Conservation (phyloP, 345 rosid species). For the Salix dunnii region DNA sequence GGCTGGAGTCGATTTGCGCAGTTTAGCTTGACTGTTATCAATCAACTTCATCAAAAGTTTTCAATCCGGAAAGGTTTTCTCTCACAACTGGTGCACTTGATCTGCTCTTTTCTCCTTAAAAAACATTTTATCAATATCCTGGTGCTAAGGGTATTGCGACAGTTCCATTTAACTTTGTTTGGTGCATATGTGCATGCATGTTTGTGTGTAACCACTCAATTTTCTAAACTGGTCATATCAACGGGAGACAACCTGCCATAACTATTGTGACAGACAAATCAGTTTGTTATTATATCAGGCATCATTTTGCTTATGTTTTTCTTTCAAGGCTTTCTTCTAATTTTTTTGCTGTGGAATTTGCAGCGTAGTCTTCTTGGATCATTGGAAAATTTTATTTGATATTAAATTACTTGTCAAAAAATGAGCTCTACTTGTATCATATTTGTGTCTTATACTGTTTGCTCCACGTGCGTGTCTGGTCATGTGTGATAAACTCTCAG, state of each 20-base stretch:
- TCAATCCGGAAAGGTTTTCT: constrained; percentile 35
- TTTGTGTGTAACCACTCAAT: neutral
- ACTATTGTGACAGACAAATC: neutral
- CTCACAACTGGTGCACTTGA: neutral
- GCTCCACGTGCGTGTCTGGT: neutral
- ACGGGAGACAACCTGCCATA: neutral
- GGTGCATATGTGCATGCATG: neutral
- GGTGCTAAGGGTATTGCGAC: neutral
- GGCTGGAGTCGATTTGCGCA: constrained; percentile 52
- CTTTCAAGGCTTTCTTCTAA: neutral
- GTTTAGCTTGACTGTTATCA: constrained; percentile 37
- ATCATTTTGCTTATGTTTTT: neutral
- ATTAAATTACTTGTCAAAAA: neutral
- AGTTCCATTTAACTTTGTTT: neutral
- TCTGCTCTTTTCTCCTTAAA: neutral
- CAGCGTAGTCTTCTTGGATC: neutral
- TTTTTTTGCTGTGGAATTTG: neutral
- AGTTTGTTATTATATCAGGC: neutral
- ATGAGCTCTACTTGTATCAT: neutral
- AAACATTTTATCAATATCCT: neutral
- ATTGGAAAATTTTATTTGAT: neutral
- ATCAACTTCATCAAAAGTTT: constrained; percentile 36
- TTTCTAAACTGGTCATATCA: neutral
- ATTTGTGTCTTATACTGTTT: neutral
- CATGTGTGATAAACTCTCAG: neutral